Evolutionary conservation across 2,329 filamentous ascomycete species (phyloP), one percentile per base, ranked within the genome.

Genomic region (Sodiomyces alkalinus): DNA sequence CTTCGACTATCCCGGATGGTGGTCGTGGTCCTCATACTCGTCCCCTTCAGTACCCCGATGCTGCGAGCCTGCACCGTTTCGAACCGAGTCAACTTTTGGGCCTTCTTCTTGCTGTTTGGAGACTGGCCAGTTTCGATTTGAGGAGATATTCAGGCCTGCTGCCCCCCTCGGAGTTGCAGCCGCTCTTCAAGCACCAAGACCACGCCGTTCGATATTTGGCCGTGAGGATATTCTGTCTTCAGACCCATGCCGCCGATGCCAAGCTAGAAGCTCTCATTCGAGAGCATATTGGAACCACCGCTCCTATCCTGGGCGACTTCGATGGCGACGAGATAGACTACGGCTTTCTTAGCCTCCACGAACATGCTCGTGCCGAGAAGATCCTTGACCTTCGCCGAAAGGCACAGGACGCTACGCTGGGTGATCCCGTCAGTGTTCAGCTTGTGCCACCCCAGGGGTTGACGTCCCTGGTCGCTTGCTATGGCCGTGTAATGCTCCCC

Each of bases 251-350:
- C 17, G 78, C 90, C 4, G 90, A 98, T 49, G 60, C 66, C 38
- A 81, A 81, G 36, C 64, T 80, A 26, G 77, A 92, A 44, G 60
- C 68, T 27, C 75, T 92, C 48, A 53, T 92, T 18, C 53, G 59
- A 27, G 62, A 68, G 42, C 64, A 85, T 48, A 58, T 87, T 31
- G 73, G 69, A 26, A 56, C 50, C 22, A 58, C 66, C 21, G 68
- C 68, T 18, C 59, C 68, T 14, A 59, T 92, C 21, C 49, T 66
- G 36, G 85, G 75, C 6, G 58, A 68, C 23, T 81, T 85, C 63
- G 90, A 96, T 53, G 80, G 76, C 19, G 62, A 62, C 37, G 53
- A 56, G 26, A 73, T 90, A 38, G 85, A 96, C 49, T 93, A 81
- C 49, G 68, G 70, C 12, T 87, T 94, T 41, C 45, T 75, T 22